These are phyloP conservation scores for Leccinum insolens DNA, from an alignment of 1,284 basidiomycete genomes.

Conservation along the genomic window DNA sequence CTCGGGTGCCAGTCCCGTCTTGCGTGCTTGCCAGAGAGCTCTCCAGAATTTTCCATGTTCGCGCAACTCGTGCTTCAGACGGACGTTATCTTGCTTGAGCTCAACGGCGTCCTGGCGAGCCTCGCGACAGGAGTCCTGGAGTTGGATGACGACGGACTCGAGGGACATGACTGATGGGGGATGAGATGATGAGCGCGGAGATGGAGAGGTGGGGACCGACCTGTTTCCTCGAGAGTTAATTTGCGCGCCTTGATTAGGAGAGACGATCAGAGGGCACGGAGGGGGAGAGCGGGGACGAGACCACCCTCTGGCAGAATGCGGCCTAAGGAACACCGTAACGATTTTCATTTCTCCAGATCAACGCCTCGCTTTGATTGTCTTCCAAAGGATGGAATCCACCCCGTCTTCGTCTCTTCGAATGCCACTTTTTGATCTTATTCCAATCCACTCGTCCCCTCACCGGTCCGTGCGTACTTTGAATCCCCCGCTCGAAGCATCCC, in stretches of 20 bases:
- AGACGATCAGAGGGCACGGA: slow-evolving; percentile 34
- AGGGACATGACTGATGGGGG: slow-evolving; percentile 62
- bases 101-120: slow-evolving; percentile 59
- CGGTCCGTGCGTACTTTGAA: too few relatives aligned
- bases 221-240: slow-evolving; percentile 89
- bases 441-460: too few relatives aligned
- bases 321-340: slow-evolving; percentile 25
- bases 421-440: too few relatives aligned
- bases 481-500: too few relatives aligned
- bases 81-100: slow-evolving; percentile 64
- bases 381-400: too few relatives aligned
- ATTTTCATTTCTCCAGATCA: too few relatives aligned
- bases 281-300: slow-evolving; percentile 6
- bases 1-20: slow-evolving; percentile 53
- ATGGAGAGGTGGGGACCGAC: slow-evolving; percentile 41
- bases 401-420: too few relatives aligned
- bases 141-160: slow-evolving; percentile 76
- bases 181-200: slow-evolving; percentile 21
- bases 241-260: slow-evolving; percentile 65
- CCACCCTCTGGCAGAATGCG: slow-evolving; percentile 46
- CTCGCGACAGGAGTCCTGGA: slow-evolving; percentile 78
- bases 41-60: slow-evolving; percentile 75
- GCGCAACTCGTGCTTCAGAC: slow-evolving; percentile 60
- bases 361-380: too few relatives aligned
- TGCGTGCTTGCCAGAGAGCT: slow-evolving; percentile 63